Evolutionary conservation across 805 yeast species (phyloP).

Genomic region (Tetrapisispora namnaoensis): DNA sequence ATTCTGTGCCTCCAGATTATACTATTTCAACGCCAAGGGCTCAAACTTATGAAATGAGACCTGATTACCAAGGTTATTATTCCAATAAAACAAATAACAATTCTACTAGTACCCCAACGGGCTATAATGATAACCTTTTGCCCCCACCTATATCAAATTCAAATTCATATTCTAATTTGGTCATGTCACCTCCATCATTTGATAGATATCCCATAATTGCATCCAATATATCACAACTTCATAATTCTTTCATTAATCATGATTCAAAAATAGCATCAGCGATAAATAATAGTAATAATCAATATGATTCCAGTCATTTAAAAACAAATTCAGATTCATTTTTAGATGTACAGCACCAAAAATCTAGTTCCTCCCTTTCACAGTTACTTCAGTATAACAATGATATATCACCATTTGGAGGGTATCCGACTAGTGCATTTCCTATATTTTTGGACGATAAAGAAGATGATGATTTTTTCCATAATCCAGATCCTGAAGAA

Average conservation of each 20-base stretch:
- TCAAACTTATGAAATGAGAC: slow-evolving; percentile 3
- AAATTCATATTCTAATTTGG: slow-evolving; percentile 7
- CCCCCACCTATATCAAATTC: neutral
- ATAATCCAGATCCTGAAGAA: slow-evolving; percentile 90
- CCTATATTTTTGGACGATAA: slow-evolving; percentile 87
- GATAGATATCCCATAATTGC: slow-evolving; percentile 60
- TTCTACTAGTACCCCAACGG: slow-evolving; percentile 3
- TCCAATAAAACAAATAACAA: slow-evolving; percentile 13
- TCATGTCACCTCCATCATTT: slow-evolving; percentile 42
- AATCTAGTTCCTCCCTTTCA: slow-evolving; percentile 6
- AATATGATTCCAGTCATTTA: neutral
- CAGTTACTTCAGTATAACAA: slow-evolving; percentile 32
- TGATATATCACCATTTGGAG: slow-evolving; percentile 88
- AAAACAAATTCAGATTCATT: slow-evolving; percentile 4
- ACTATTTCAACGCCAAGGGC: neutral
- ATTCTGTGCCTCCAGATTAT: slow-evolving; percentile 13
- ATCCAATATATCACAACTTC: slow-evolving; percentile 30
- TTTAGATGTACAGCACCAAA: neutral
- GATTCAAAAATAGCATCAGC: neutral
- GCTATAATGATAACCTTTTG: neutral
- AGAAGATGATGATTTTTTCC: slow-evolving; percentile 90
- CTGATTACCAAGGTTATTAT: slow-evolving; percentile 28
- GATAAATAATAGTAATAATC: neutral
- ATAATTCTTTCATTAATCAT: slow-evolving; percentile 1
- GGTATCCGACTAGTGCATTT: slow-evolving; percentile 87